These are phyloP conservation scores for Fusarium keratoplasticum DNA, from an alignment of 2,329 filamentous ascomycete genomes.

Conservation along the genomic window DNA sequence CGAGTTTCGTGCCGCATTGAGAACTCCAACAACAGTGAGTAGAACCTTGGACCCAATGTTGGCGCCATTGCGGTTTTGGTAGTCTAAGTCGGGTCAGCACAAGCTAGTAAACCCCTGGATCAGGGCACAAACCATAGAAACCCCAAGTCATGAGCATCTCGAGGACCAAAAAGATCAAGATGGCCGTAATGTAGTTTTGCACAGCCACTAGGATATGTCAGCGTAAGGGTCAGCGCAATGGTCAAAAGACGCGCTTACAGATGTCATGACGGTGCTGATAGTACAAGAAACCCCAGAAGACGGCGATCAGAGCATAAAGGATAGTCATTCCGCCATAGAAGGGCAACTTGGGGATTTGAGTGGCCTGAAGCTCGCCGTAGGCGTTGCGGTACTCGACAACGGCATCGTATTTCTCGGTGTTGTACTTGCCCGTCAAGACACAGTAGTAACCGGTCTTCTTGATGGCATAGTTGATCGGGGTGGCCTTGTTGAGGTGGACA, in stretches of 20 bases:
- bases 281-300: slow-evolving; percentile 93
- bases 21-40: slow-evolving; percentile 89
- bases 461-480: slow-evolving; percentile 83
- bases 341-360: slow-evolving; percentile 95
- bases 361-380: slow-evolving; percentile 93
- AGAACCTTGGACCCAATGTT: slow-evolving; percentile 86
- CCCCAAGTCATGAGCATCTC: slow-evolving; percentile 99
- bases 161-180: slow-evolving; percentile 90
- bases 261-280: slow-evolving; percentile 95
- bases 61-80: slow-evolving; percentile 88
- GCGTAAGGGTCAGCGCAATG: not conserved
- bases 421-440: slow-evolving; percentile 81
- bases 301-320: slow-evolving; percentile 87
- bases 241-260: slow-evolving; percentile 60
- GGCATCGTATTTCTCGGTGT: slow-evolving; percentile 76
- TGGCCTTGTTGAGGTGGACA: slow-evolving; percentile 81
- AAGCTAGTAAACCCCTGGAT: not conserved
- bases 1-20: slow-evolving; percentile 94
- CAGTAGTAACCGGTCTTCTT: slow-evolving; percentile 97
- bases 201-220: slow-evolving; percentile 75
- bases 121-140: slow-evolving; percentile 79
- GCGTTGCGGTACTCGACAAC: slow-evolving; percentile 94
- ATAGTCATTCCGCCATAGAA: slow-evolving; percentile 97
- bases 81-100: slow-evolving; percentile 70
- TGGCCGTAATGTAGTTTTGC: slow-evolving; percentile 99